Conservation (phyloP, 306 rosid genomes). For the Acacia acuminata region DNA sequence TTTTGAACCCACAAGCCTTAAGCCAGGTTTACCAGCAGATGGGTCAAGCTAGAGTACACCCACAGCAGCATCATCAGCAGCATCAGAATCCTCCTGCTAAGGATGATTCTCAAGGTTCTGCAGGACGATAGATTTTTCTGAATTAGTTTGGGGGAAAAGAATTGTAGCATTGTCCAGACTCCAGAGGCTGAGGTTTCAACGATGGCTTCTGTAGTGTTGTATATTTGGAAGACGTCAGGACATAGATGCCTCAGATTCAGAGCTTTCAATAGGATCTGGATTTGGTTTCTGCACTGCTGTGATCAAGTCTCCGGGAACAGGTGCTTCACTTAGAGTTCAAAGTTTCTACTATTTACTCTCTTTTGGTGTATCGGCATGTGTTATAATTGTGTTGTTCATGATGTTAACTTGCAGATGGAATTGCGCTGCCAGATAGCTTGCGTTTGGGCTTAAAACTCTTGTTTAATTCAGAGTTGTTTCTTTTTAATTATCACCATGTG, state of each 20-base stretch:
- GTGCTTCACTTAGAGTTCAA: slow-evolving; percentile 36
- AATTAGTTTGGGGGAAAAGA: slow-evolving; percentile 32
- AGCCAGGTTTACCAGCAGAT: slow-evolving; percentile 95
- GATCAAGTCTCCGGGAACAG: slow-evolving; percentile 64
- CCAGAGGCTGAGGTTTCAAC: slow-evolving; percentile 48
- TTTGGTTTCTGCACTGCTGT: slow-evolving; percentile 68
- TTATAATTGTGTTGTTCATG: slow-evolving; percentile 28
- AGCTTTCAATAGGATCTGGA: slow-evolving; percentile 60
- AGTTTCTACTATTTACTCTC: neutral
- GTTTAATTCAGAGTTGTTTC: slow-evolving; percentile 81
- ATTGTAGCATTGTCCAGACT: slow-evolving; percentile 45
- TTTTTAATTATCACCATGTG: slow-evolving; percentile 52
- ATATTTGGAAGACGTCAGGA: slow-evolving; percentile 51
- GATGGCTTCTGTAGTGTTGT: slow-evolving; percentile 55
- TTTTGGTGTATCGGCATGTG: slow-evolving; percentile 2
- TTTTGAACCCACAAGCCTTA: slow-evolving; percentile 77
- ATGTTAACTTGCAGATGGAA: slow-evolving; percentile 72
- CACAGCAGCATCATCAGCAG: slow-evolving; percentile 42
- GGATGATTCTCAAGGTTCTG: slow-evolving; percentile 92
- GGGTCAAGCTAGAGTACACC: slow-evolving; percentile 76
- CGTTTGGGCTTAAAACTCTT: slow-evolving; percentile 64
- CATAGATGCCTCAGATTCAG: slow-evolving; percentile 40
- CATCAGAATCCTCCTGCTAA: slow-evolving; percentile 56
- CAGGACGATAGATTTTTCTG: slow-evolving; percentile 52
- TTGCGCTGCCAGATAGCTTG: slow-evolving; percentile 57